Evolutionary conservation across 257 asterid species (phyloP).

Genomic region (Jacaranda mimosifolia): DNA sequence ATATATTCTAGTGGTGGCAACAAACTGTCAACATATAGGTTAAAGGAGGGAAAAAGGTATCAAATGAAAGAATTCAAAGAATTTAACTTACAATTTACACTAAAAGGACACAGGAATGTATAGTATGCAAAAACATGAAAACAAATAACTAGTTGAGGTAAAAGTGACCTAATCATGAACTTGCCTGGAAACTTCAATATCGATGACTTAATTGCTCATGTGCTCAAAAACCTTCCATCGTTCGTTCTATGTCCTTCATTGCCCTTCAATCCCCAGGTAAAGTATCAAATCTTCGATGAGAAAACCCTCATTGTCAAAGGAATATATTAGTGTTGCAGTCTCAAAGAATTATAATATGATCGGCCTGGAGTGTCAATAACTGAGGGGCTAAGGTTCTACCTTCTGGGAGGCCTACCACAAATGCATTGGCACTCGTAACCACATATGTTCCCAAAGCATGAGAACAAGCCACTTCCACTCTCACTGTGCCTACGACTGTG

Average conservation of each 20-base stretch:
- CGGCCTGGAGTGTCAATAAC: slow-evolving; percentile 35
- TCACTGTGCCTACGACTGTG: slow-evolving; percentile 40
- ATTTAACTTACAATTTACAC: slow-evolving; percentile 7
- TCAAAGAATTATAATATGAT: slow-evolving; percentile 38
- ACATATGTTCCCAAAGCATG: slow-evolving; percentile 65
- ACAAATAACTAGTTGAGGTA: background rate
- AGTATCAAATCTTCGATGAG: background rate
- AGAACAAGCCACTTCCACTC: slow-evolving; percentile 46
- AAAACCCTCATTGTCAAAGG: background rate
- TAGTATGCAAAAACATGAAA: background rate
- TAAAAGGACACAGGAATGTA: slow-evolving; percentile 1
- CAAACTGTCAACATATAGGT: background rate
- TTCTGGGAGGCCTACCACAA: slow-evolving; percentile 53
- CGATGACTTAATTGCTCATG: background rate
- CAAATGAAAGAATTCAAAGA: slow-evolving; percentile 15
- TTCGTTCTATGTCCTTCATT: background rate
- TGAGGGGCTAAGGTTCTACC: slow-evolving; percentile 42
- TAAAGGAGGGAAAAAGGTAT: background rate
- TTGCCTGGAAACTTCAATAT: background rate
- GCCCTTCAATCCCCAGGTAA: background rate
- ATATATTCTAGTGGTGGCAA: background rate
- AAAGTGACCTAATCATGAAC: background rate
- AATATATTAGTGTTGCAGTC: background rate
- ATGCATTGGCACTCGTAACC: slow-evolving; percentile 66
- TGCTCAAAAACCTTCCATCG: slow-evolving; percentile 15